Evolutionary conservation across 2,329 filamentous ascomycete species (phyloP), one percentile per base, ranked within the genome.

Genomic region (Xylariales sp.): DNA sequence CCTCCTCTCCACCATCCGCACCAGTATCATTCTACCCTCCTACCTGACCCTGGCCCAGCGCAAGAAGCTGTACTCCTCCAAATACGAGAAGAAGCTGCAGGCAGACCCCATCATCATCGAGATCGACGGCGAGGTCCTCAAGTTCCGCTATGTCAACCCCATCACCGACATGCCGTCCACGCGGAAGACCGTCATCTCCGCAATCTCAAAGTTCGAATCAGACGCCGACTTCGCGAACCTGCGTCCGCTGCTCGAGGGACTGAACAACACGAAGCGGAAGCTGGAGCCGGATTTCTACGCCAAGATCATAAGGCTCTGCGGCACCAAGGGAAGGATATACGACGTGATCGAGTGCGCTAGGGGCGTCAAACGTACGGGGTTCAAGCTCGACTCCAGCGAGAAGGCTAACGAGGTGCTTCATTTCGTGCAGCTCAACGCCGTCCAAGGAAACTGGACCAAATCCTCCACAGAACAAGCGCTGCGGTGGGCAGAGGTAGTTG

Each of bases 11-110:
- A 60, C 53, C 16, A 70, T 84, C 55, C 77, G 80, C 48, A 62
- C 70, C 33, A 74, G 74, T 50, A 70, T 82, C 58, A 74, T 85
- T 56, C 62, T 85, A 31, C 80, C 80, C n/a, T 62, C 70, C 22
- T 75, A 80, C 55, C 74, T 86, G 20, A 67, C 71, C 16, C 43
- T 56, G 20, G 60, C 63, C 38, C 74, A 84, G 61, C 73, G 68
- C 51, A 66, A 72, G 50, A 67, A 74, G 45, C 61, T 85, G 51
- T 73, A 70, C 62, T 63, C 66, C 44, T 48, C 55, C 11, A 69
- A 67, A 46, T 65, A 70, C 58, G 62, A 66, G 48, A 61, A 69
- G 48, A 60, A 60, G 44, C 70, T 84, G 29, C 62, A 72, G 45
- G 61, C 65, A 25, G 76, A 81, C 55, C 75, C 78, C 27, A 67